Evolutionary conservation across 2,329 filamentous ascomycete genomes (phyloP), one percentile per base, ranked within the genome.

Genomic region (Claviceps fusiformis): DNA sequence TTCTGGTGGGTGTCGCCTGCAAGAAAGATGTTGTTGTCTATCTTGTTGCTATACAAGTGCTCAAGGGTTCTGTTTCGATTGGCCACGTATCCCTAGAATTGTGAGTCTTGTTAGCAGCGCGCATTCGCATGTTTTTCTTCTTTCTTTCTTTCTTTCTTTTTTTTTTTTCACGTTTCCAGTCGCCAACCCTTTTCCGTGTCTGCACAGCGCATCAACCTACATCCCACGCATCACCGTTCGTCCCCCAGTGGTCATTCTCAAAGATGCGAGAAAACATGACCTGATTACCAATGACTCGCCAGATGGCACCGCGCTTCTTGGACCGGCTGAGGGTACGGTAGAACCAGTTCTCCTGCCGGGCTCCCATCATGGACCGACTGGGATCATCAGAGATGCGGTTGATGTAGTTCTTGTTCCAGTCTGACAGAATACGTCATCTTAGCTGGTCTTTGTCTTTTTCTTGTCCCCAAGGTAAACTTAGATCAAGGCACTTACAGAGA

Each of bases 261-360:
- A 59, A 62, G 29, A 83, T 67, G 7, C 75, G 74, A 8, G 79
- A 81, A 68, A 89, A 87, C 51, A 88, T 70, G 46, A 85, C 80
- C 65, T 89, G 86, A 31, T 82, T 85, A 10, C 86, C 86, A 47
- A 90, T 76, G 19, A 90, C 66, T 45, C 86, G 75, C 86, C 86
- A 90, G 0, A 78, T 75, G 0, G 85, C 82, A 29, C 81, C 82
- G n/a, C 85, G 78, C 17, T 78, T 62, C n/a, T 78, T 73, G 0
- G 82, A 85, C 51, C 76, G 66, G 5, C 73, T 74, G 8, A 87
- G 70, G 46, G 75, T 70, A 49, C 75, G 74, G 65, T 86, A 86
- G 68, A 88, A 84, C 87, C 87, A 90, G 61, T 80, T 79, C 67
- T 90, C 87, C 64, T 90, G 86, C 11, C 78, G 77, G 1, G 76